phyloP scores from a whole-genome alignment of 2,329 filamentous ascomycete genomes.

The Diaporthe sp. region DNA sequence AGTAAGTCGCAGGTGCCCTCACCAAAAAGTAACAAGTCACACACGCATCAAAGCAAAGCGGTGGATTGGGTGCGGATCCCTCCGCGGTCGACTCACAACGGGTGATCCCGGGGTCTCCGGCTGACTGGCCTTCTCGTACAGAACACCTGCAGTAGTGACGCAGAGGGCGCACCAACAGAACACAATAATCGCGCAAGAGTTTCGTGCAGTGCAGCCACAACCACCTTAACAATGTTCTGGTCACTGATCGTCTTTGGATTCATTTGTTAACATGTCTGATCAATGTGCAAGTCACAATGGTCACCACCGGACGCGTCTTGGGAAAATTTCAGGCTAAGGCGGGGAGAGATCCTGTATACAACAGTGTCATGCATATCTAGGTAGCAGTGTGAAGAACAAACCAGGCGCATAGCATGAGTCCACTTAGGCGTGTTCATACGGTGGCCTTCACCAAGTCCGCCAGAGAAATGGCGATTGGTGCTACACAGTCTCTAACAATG shows the following conservation, averaged over 20 bases:
- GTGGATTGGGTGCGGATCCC: not conserved
- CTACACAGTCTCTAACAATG: not conserved
- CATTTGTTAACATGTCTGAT: no score
- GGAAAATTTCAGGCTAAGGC: not conserved
- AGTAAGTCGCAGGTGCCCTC: not conserved
- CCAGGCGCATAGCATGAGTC: not conserved
- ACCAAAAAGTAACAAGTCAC: not conserved
- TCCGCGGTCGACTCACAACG: slow-evolving; percentile 3
- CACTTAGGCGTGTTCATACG: not conserved
- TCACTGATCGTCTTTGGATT: not conserved
- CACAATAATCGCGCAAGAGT: slow-evolving; percentile 5
- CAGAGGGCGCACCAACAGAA: not conserved
- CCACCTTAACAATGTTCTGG: no score
- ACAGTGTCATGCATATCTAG: not conserved
- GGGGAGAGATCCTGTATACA: not conserved
- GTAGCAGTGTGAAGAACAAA: not conserved
- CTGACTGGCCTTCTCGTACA: slow-evolving; percentile 5
- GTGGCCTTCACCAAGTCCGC: not conserved
- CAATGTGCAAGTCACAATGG: not conserved
- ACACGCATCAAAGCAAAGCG: not conserved
- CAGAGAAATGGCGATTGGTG: not conserved
- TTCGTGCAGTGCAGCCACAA: not conserved
- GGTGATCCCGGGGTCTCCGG: slow-evolving; percentile 15
- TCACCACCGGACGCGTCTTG: not conserved
- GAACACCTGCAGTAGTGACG: not conserved